Percentiles rank a stretch among this genome's conserved stretches.
Evolutionary conservation across 169 alveolate species (phyloP).

Genomic region (Eimeria sp.): DNA sequence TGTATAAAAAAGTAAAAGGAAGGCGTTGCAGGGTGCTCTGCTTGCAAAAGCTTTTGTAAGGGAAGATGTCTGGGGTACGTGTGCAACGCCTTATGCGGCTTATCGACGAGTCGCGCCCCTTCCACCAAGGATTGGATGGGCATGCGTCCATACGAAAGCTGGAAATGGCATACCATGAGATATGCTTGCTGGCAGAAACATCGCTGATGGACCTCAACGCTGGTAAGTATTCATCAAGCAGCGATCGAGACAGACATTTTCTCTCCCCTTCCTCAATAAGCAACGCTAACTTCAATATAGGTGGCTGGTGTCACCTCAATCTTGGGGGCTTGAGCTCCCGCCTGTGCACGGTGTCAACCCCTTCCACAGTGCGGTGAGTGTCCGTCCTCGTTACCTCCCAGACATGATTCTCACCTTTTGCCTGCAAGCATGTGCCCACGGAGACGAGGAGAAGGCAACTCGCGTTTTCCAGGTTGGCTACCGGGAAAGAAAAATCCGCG

Average conservation of each 20-base stretch:
- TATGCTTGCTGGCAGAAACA: conserved; percentile 49
- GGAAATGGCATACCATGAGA: conserved; percentile 64
- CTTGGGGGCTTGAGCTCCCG: background rate
- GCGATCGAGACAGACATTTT: conserved; percentile 6
- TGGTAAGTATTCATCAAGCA: background rate
- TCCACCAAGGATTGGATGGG: conserved; percentile 47
- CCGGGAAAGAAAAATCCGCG: background rate
- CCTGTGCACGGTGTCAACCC: background rate
- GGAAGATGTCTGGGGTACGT: conserved; percentile 60
- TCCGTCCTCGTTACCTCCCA: background rate
- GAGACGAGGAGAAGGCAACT: conserved; percentile 50
- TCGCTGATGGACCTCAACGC: conserved; percentile 62
- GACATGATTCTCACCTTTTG: conserved; percentile 56
- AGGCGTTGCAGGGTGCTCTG: background rate
- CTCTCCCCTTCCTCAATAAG: background rate
- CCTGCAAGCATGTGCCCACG: conserved; percentile 71
- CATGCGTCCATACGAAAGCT: conserved; percentile 22
- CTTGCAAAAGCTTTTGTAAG: background rate
- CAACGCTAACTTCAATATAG: background rate
- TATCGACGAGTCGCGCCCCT: conserved; percentile 62
- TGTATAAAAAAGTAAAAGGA: background rate
- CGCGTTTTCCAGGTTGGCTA: conserved; percentile 55
- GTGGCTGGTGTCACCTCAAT: background rate
- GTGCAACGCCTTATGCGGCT: conserved; percentile 65
- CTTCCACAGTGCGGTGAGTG: background rate